Base-by-base conservation (phyloP, 2,329 filamentous ascomycete species). In the Lachnellula suecica region DNA sequence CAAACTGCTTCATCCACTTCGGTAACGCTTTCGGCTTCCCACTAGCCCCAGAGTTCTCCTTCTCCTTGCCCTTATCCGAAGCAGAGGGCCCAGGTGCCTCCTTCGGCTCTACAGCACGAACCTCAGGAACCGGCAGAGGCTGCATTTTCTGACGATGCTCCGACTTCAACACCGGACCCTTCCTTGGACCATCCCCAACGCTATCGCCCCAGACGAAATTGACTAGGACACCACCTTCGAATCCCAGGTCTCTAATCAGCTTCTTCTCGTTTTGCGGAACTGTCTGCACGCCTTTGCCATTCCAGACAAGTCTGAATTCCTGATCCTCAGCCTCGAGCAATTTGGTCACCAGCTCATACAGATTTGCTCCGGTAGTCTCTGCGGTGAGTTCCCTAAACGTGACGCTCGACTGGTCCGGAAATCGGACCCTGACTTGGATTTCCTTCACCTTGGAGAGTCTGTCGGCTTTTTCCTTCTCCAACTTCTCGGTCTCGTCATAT, bases 361-460 rank as follows among this genome's bases (percentile, higher is more conserved):
- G 74, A 46, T 82, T 79, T 3, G 79, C 76, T 1, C 86, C 88
- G 0, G 88, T 91, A 48, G 92, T 86, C 1, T 75, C 68, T 19
- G 83, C 82, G 1, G 77, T 79, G 59, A 95, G 84, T n/a, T n/a
- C n/a, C n/a, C 78, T 79, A 72, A 86, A 86, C 47, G 91, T 83
- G 27, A 91, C 83, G 48, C 86, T 84, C 52, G 85, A 88, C 61
- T 92, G 89, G 67, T 97, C 92, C 0, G 93, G 93, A 62, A 97
- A 92, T 23, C 92, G 87, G 44, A 97, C 81, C 59, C 89, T 91
- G 58, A 97, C 78, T 24, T 83, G 79, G 27, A 96, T 81, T 27
- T 82, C 81, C 46, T 81, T 83, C 54, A 92, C 78, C 4, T 81
- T 78, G 4, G 85, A 79, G 1, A 91, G 74, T 57, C 78, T 85